phyloP scores from a whole-genome alignment of 257 asterid species.

The Scutellaria barbata region DNA sequence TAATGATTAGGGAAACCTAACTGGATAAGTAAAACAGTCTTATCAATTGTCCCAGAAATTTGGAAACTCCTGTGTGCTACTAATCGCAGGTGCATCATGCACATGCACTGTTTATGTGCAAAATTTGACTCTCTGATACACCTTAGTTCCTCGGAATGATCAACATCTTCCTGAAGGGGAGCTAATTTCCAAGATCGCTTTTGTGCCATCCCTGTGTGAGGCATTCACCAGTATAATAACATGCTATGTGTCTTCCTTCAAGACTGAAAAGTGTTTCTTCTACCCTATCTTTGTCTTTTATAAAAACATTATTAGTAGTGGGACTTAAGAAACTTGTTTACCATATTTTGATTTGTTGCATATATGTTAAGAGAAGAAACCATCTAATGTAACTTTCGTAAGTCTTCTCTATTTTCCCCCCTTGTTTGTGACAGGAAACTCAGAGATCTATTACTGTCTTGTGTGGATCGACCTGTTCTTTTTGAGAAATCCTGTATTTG shows the following conservation, averaged over 20 bases:
- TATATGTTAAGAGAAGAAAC: background rate
- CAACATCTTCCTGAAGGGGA: background rate
- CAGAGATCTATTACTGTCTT: background rate
- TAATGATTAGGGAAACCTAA: constrained; percentile 1
- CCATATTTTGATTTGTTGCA: no score
- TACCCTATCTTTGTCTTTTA: background rate
- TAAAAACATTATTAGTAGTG: no score
- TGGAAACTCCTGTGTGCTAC: background rate
- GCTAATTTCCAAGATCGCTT: background rate
- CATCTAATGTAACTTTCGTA: background rate
- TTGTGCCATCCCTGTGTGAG: background rate
- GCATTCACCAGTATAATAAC: background rate
- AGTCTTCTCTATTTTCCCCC: background rate
- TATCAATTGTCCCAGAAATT: background rate
- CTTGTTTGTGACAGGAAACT: background rate
- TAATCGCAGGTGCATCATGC: background rate
- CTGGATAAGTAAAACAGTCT: background rate
- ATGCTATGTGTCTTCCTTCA: background rate
- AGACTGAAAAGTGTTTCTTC: background rate
- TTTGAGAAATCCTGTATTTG: background rate
- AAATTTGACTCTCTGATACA: background rate
- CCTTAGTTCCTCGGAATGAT: no score
- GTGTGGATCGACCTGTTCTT: background rate
- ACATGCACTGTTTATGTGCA: background rate
- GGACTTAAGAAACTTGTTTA: no score